Evolutionary conservation across 2,329 filamentous ascomycete genomes (phyloP).

Genomic region (Amphichorda felina): DNA sequence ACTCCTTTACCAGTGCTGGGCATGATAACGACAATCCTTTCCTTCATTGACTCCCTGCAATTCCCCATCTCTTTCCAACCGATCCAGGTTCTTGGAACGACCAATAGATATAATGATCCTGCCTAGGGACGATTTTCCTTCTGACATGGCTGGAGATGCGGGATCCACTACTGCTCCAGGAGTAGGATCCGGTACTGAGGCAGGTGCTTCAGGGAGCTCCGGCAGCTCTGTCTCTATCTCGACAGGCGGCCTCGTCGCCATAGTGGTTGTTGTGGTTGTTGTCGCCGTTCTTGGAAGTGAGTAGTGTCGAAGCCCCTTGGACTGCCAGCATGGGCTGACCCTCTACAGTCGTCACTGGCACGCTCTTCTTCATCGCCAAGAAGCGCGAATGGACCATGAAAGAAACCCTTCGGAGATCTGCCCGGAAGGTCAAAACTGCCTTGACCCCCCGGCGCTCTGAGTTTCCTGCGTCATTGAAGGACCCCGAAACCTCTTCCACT

Average conservation of each 20-base stretch:
- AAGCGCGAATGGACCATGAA: constrained; percentile 75
- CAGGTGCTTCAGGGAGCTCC: constrained; percentile 54
- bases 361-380: constrained; percentile 71
- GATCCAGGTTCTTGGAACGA: background rate
- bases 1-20: no score
- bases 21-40: no score
- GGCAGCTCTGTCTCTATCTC: constrained; percentile 41
- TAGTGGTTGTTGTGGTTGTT: constrained; percentile 58
- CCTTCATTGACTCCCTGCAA: no score
- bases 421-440: constrained; percentile 46
- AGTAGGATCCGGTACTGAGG: constrained; percentile 33
- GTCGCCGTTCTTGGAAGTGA: constrained; percentile 60
- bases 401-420: constrained; percentile 58
- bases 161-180: constrained; percentile 21
- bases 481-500: constrained; percentile 14
- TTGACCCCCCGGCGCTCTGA: constrained; percentile 50
- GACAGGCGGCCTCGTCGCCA: constrained; percentile 58
- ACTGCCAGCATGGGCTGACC: background rate
- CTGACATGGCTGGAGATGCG: constrained; percentile 11
- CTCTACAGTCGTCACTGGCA: constrained; percentile 44
- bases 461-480: constrained; percentile 47
- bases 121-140: constrained; percentile 1
- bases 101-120: background rate
- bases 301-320: constrained; percentile 16
- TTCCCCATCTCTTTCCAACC: no score